Conservation (phyloP, 2,329 filamentous ascomycete species). For the Ustilaginoidea virens region DNA sequence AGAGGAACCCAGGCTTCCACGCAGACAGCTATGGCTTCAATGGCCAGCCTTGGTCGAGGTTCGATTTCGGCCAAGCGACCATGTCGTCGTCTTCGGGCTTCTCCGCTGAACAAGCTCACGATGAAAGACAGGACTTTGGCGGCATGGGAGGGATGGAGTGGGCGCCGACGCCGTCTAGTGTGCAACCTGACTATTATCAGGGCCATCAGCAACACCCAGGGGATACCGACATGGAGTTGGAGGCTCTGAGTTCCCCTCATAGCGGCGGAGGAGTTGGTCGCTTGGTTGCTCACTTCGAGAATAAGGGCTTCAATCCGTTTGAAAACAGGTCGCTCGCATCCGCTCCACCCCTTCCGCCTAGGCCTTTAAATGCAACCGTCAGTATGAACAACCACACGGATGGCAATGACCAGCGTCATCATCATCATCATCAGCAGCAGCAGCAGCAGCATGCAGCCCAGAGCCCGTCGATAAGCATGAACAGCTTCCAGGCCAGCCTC, state of each 20-base stretch:
- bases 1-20: constrained; percentile 15
- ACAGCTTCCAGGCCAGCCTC: constrained; percentile 6
- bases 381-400: not conserved
- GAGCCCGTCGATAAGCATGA: constrained; percentile 11
- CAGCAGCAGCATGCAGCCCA: constrained; percentile 6
- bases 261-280: constrained; percentile 16
- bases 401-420: too few species aligned
- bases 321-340: constrained; percentile 19
- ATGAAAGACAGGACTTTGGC: constrained; percentile 12
- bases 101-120: constrained; percentile 12
- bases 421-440: too few species aligned
- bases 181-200: constrained; percentile 12
- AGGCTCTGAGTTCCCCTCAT: constrained; percentile 11
- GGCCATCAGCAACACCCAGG: constrained; percentile 1
- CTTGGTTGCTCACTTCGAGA: constrained; percentile 26
- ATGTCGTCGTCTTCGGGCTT: constrained; percentile 10
- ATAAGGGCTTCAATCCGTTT: constrained; percentile 17
- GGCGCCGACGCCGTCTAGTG: constrained; percentile 15
- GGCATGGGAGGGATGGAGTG: constrained; percentile 22
- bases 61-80: constrained; percentile 12
- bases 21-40: constrained; percentile 15
- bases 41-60: constrained; percentile 18
- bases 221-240: constrained; percentile 14
- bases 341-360: constrained; percentile 18
- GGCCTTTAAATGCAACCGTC: constrained; percentile 14